Conservation (phyloP, 805 yeast genomes). For the Candida pseudoglaebosa region DNA sequence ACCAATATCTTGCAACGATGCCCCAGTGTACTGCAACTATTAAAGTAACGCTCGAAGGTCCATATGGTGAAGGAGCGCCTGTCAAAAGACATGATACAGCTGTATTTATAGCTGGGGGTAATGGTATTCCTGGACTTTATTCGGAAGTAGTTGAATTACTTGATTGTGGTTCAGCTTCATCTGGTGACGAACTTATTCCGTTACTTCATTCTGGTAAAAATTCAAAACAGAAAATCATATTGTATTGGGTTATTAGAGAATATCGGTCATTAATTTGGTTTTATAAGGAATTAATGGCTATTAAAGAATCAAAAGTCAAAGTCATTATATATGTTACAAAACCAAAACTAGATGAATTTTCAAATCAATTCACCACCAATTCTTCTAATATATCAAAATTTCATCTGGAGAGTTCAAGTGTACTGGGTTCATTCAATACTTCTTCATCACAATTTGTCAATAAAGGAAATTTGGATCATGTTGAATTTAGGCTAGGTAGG, state of each 20-base stretch:
- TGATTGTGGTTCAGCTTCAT: conserved; percentile 9
- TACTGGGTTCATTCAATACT: conserved; percentile 18
- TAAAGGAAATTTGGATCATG: conserved; percentile 19
- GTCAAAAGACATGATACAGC: conserved; percentile 26
- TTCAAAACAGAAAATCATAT: conserved; percentile 16
- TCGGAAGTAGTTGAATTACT: conserved; percentile 27
- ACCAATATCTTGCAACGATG: conserved; percentile 15
- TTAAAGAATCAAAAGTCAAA: conserved; percentile 29
- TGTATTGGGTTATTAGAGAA: conserved; percentile 40
- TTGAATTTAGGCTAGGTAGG: conserved; percentile 41
- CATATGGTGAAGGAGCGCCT: conserved; percentile 33
- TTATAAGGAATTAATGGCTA: conserved; percentile 28
- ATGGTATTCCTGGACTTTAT: conserved; percentile 39
- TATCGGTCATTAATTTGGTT: conserved; percentile 39
- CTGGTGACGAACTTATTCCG: no score
- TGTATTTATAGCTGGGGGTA: conserved; percentile 35
- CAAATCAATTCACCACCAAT: no score
- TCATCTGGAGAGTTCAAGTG: conserved; percentile 21
- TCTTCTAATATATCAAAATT: conserved; percentile 4
- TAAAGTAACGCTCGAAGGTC: conserved; percentile 37
- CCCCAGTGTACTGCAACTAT: conserved; percentile 17
- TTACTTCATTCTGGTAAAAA: no score
- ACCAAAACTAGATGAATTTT: conserved; percentile 15
- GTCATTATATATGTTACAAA: conserved; percentile 42
- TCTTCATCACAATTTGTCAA: no score